Conservation (phyloP, 768 basidiomycete species). For the Boletus reticuloceps region DNA sequence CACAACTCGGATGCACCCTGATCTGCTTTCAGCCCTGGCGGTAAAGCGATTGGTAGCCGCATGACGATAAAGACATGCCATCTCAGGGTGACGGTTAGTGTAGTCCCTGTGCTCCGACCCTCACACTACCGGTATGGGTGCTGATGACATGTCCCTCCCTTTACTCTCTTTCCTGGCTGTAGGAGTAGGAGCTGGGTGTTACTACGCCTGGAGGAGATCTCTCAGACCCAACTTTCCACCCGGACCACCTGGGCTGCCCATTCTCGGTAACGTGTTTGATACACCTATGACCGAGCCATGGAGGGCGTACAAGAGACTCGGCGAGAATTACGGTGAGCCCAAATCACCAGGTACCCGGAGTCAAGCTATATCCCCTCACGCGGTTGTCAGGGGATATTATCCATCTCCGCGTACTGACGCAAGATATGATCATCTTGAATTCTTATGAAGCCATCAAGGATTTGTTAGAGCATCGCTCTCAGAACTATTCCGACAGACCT, state of each 20-base stretch:
- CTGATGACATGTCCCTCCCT: background rate
- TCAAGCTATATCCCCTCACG: background rate
- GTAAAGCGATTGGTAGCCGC: background rate
- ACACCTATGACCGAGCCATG: constrained; percentile 3
- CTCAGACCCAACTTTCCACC: constrained; percentile 1
- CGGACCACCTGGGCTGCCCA: constrained; percentile 2
- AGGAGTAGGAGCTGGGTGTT: background rate
- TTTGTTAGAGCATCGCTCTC: constrained; percentile 2
- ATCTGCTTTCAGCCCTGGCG: background rate
- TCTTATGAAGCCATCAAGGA: constrained; percentile 8
- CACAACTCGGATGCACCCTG: background rate
- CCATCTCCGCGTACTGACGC: constrained; percentile 7
- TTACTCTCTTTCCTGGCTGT: background rate
- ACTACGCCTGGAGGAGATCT: background rate
- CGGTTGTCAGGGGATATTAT: constrained; percentile 2
- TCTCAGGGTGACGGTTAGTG: too few relatives aligned
- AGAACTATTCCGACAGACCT: constrained; percentile 7
- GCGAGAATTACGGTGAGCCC: constrained; percentile 4
- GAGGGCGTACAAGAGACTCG: background rate
- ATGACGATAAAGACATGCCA: background rate
- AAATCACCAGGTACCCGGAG: background rate
- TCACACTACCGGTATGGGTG: background rate
- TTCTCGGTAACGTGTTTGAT: constrained; percentile 10
- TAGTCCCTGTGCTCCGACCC: background rate
- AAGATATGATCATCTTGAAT: constrained; percentile 8